Evolutionary conservation across 2,329 filamentous ascomycete species (phyloP).

Genomic region (Sporothrix phasma): DNA sequence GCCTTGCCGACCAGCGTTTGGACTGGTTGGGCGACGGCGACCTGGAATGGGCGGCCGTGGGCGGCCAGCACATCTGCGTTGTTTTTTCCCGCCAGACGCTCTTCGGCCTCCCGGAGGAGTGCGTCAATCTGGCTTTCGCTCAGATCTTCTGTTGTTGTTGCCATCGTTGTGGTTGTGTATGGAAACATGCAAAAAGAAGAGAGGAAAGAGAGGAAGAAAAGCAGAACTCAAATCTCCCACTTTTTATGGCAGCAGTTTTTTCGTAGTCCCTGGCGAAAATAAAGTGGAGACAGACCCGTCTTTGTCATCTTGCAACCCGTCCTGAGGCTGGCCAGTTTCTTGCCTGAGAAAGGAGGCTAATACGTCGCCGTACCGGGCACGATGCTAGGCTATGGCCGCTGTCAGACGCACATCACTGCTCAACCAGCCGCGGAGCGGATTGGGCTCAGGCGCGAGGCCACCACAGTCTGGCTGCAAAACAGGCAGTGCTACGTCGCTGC

Average conservation of each 20-base stretch:
- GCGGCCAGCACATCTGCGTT: neutral
- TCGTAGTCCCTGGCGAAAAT: neutral
- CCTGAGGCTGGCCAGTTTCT: neutral
- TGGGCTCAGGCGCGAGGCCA: conserved; percentile 16
- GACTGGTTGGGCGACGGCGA: conserved; percentile 11
- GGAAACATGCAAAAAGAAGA: neutral
- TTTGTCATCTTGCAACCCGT: neutral
- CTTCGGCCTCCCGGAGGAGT: conserved; percentile 32
- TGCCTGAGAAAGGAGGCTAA: neutral
- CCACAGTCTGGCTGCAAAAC: neutral
- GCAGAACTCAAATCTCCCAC: neutral
- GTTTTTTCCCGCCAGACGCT: conserved; percentile 25
- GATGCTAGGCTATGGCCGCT: neutral
- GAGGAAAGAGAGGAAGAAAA: neutral
- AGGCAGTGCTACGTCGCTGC: too few relatives aligned
- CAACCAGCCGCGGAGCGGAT: conserved; percentile 13
- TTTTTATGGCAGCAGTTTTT: conserved; percentile 7
- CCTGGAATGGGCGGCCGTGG: neutral
- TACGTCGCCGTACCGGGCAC: neutral
- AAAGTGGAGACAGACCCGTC: neutral
- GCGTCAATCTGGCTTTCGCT: conserved; percentile 30
- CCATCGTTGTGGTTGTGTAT: conserved; percentile 20
- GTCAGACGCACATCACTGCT: neutral
- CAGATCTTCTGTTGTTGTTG: conserved; percentile 21
- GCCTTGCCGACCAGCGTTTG: conserved; percentile 14